Conservation (phyloP, 73 alveolate species). For the Stentor coeruleus region DNA sequence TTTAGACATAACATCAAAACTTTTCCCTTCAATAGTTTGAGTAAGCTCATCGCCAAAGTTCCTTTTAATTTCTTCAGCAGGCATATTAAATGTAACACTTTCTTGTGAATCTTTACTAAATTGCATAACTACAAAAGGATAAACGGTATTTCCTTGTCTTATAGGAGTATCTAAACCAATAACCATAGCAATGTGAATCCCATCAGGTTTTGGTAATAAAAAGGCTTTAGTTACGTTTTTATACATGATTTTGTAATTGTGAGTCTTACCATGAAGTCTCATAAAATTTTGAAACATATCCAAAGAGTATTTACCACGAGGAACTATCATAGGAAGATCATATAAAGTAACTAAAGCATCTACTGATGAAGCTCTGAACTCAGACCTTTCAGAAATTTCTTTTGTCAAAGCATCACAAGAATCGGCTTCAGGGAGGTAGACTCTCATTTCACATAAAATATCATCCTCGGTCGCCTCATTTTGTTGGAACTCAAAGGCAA, state of each 20-base stretch:
- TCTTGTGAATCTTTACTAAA: slow-evolving; percentile 56
- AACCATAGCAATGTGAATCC: slow-evolving; percentile 75
- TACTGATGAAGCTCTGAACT: slow-evolving; percentile 71
- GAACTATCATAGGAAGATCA: slow-evolving; percentile 83
- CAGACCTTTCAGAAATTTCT: slow-evolving; percentile 73
- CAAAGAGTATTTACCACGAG: slow-evolving; percentile 87
- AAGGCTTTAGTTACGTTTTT: slow-evolving; percentile 77
- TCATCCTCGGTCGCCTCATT: slow-evolving; percentile 58
- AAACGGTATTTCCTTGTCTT: slow-evolving; percentile 87
- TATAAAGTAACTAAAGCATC: slow-evolving; percentile 70
- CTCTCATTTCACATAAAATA: slow-evolving; percentile 73
- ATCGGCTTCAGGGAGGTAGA: slow-evolving; percentile 50
- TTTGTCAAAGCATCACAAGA: slow-evolving; percentile 71
- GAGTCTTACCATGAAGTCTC: slow-evolving; percentile 84
- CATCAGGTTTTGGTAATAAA: slow-evolving; percentile 86
- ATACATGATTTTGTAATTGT: slow-evolving; percentile 78
- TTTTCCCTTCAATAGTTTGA: slow-evolving; percentile 68
- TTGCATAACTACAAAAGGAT: slow-evolving; percentile 78
- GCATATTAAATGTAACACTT: slow-evolving; percentile 40
- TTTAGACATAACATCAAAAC: slow-evolving; percentile 74
- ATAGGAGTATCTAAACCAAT: slow-evolving; percentile 60
- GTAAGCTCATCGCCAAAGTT: slow-evolving; percentile 52
- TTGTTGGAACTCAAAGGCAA: slow-evolving; percentile 76
- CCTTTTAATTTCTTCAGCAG: slow-evolving; percentile 56
- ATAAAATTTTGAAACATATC: slow-evolving; percentile 70